phyloP scores from a whole-genome alignment of 164 flowering plant genomes.

The Vitis amurensis region DNA sequence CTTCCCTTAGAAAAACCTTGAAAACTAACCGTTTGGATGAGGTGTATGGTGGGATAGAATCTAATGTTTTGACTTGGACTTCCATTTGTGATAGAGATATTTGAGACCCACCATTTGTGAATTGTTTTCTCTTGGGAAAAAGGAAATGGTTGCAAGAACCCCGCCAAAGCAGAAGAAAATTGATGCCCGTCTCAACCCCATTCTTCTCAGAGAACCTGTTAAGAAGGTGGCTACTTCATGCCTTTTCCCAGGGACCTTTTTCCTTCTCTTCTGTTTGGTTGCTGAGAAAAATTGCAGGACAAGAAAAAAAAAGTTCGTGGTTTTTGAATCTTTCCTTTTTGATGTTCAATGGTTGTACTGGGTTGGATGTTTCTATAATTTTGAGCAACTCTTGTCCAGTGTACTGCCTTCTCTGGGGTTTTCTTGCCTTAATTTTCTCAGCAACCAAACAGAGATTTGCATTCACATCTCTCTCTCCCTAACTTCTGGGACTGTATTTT shows the following conservation, averaged over 20 bases:
- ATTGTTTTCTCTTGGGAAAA: background rate
- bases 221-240: slow-evolving; percentile 49
- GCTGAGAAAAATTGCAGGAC: background rate
- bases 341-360: too few relatives aligned
- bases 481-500: background rate
- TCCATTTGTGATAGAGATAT: too few relatives aligned
- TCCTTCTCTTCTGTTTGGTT: background rate
- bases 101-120: background rate
- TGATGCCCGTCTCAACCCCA: slow-evolving; percentile 68
- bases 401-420: background rate
- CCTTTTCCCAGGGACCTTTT: background rate
- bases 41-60: too few relatives aligned
- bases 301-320: background rate
- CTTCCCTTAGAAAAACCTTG: too few relatives aligned
- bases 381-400: too few relatives aligned
- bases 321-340: background rate
- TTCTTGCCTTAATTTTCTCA: slow-evolving; percentile 6
- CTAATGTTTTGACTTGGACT: too few relatives aligned
- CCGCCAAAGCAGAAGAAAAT: slow-evolving; percentile 67
- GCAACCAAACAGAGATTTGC: background rate
- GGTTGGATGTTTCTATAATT: too few relatives aligned
- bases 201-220: slow-evolving; percentile 71
- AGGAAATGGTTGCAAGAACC: slow-evolving; percentile 82
- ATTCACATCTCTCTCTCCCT: background rate
- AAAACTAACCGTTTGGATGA: too few relatives aligned